Evolutionary conservation across 169 alveolate species (phyloP), one percentile per base, ranked within the genome.

Genomic region (Babesia ovis): DNA sequence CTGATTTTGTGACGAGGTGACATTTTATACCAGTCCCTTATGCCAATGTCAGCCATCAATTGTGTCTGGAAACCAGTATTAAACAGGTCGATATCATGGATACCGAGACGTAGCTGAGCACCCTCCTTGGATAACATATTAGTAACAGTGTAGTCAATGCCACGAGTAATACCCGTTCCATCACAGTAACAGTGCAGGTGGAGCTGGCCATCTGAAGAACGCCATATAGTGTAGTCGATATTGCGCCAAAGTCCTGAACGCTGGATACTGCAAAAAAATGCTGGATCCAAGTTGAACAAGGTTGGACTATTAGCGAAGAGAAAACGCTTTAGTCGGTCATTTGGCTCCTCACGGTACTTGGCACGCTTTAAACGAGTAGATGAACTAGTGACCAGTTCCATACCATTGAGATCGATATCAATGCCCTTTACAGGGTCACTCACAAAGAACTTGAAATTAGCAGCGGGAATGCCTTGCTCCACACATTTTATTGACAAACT

Each of bases 361-460:
- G 73, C 82, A 9, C 27, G 48, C 39, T 70, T 77, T 37, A 77
- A 34, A n/a, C 37, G 31, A 12, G 50, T 9, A 32, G 61, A 22
- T 4, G 81, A 68, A 20, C 68, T 62, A 34, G 22, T 22, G 6
- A 77, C 60, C 50, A 77, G 39, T 5, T 68, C 59, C 68, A 61
- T 54, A 22, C 46, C 43, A 35, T 50, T 57, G 22, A 68, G 43
- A 41, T 77, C 75, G 20, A 75, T 43, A 29, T 23, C 46, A 1
- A 34, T 42, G 23, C 81, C 76, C 20, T 31, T 23, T 1, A n/a
- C 64, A 23, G 35, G 46, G 74, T 77, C 86, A 31, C 50, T 22
- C 12, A 67, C 59, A 56, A 68, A 77, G 60, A 77, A 64, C 61
- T 61, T 68, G 57, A 77, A 68, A 37, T 77, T 68, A 35, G 72